Evolutionary conservation across 2,329 filamentous ascomycete species (phyloP).

Genomic region (Colletotrichum karsti): DNA sequence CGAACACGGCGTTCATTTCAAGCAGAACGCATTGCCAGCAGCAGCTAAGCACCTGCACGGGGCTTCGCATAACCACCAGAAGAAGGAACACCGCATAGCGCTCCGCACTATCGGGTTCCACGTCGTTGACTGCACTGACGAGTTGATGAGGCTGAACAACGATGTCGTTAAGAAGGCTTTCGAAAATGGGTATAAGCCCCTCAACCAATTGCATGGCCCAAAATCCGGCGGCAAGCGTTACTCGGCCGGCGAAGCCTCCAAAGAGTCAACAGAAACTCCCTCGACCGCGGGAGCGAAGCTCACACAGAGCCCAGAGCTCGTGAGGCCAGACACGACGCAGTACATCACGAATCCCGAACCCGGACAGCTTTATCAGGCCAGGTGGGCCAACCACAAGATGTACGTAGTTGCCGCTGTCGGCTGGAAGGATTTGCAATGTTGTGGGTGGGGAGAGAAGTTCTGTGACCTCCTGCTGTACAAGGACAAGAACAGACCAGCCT

Average conservation of each 20-base stretch:
- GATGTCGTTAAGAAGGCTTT: slow-evolving; percentile 22
- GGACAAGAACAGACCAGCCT: slow-evolving; percentile 14
- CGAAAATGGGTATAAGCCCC: slow-evolving; percentile 28
- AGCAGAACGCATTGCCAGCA: slow-evolving; percentile 20
- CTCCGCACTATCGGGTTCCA: slow-evolving; percentile 27
- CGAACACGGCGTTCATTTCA: slow-evolving; percentile 32
- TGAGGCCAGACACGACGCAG: neutral
- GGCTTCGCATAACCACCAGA: slow-evolving; percentile 20
- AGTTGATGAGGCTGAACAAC: slow-evolving; percentile 28
- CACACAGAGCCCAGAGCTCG: neutral
- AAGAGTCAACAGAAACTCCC: neutral
- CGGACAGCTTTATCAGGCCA: slow-evolving; percentile 29
- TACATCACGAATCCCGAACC: slow-evolving; percentile 25
- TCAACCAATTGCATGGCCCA: slow-evolving; percentile 24
- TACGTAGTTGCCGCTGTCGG: slow-evolving; percentile 30
- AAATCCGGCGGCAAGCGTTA: slow-evolving; percentile 25
- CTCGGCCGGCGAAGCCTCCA: neutral
- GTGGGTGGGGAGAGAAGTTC: slow-evolving; percentile 19
- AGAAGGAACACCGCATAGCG: slow-evolving; percentile 18
- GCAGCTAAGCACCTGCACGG: slow-evolving; percentile 31
- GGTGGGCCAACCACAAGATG: slow-evolving; percentile 18
- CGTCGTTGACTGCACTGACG: slow-evolving; percentile 28
- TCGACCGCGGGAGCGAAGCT: neutral
- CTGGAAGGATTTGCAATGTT: slow-evolving; percentile 26
- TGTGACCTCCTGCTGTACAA: slow-evolving; percentile 9